phyloP scores from a whole-genome alignment of 2,329 filamentous ascomycete species.

The Colletotrichum spaethianum region DNA sequence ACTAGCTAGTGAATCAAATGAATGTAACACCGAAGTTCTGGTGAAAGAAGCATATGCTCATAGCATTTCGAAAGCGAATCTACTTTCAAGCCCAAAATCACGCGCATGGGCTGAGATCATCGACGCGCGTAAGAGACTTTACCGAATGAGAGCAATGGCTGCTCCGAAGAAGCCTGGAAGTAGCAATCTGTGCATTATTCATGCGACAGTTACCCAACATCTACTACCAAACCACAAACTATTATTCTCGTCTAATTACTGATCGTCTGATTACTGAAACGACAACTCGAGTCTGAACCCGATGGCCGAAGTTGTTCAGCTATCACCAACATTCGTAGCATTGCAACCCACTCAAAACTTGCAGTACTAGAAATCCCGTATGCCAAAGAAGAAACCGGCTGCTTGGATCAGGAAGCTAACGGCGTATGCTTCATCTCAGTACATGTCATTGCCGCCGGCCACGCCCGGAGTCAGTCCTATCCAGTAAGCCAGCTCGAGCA shows the following conservation, averaged over 20 bases:
- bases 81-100: not conserved
- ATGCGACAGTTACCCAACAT: too few relatives aligned
- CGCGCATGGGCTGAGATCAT: not conserved
- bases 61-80: not conserved
- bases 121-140: too few relatives aligned
- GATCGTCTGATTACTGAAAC: not conserved
- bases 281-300: not conserved
- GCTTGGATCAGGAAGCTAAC: slow-evolving; percentile 10
- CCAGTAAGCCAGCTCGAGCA: slow-evolving; percentile 12
- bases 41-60: not conserved
- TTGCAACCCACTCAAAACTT: slow-evolving; percentile 8
- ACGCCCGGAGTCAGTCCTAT: not conserved
- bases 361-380: slow-evolving; percentile 2
- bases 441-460: slow-evolving; percentile 6
- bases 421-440: slow-evolving; percentile 5
- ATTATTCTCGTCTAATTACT: slow-evolving; percentile 5
- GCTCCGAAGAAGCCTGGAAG: too few relatives aligned
- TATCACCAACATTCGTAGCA: not conserved
- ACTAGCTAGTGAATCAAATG: not conserved
- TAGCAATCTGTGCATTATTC: too few relatives aligned
- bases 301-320: not conserved
- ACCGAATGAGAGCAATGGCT: too few relatives aligned
- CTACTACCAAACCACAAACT: slow-evolving; percentile 6
- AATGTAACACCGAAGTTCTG: not conserved
- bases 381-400: slow-evolving; percentile 20